Evolutionary conservation across 2,329 filamentous ascomycete genomes (phyloP).

Genomic region (Zasmidium angulare): DNA sequence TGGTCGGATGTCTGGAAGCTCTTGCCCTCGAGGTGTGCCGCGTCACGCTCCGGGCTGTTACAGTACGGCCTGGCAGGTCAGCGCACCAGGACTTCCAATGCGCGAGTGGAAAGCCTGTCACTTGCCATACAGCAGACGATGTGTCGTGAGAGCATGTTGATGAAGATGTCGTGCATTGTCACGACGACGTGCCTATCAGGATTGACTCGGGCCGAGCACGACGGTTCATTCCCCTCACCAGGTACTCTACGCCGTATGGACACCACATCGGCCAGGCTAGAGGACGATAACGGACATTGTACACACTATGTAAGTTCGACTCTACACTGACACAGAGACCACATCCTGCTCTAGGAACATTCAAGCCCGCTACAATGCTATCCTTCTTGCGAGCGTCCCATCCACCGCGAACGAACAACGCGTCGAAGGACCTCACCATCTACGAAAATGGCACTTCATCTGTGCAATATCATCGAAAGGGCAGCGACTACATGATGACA

Average conservation of each 20-base stretch:
- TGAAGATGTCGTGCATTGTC: background rate
- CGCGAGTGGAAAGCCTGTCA: no score
- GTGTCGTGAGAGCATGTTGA: background rate
- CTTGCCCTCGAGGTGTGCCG: no score
- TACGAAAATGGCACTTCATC: constrained; percentile 24
- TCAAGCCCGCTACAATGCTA: constrained; percentile 4
- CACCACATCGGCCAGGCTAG: background rate
- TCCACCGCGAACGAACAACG: constrained; percentile 20
- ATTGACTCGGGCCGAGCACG: background rate
- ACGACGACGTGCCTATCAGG: background rate
- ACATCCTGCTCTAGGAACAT: background rate
- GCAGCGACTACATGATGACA: constrained; percentile 23
- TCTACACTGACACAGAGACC: background rate
- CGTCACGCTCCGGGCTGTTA: no score
- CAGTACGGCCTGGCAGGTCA: no score
- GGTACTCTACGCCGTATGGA: background rate
- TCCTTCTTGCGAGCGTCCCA: constrained; percentile 22
- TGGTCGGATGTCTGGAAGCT: no score
- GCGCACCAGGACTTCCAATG: no score
- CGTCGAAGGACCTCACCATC: constrained; percentile 16
- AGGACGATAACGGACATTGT: background rate
- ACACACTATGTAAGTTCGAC: background rate
- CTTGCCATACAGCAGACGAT: background rate
- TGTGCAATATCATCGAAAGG: constrained; percentile 22
- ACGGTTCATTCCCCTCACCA: background rate